Evolutionary conservation across 2,329 filamentous ascomycete species (phyloP).

Genomic region (Fusarium fujikuroi): DNA sequence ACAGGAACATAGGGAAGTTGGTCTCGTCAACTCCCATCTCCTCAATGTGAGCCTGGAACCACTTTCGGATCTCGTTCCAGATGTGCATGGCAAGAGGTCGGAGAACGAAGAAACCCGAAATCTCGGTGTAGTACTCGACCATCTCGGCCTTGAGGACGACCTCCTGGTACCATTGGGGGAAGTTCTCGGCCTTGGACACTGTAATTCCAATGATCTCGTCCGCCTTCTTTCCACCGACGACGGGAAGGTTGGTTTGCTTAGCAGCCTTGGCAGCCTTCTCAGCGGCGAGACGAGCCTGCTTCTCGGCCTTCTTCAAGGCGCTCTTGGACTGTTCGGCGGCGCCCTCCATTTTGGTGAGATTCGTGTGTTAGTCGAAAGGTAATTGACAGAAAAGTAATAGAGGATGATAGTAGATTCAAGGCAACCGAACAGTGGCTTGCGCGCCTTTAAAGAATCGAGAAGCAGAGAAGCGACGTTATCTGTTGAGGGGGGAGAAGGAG

Average conservation of each 20-base stretch:
- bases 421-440: conserved; percentile 23
- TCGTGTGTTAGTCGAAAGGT: conserved; percentile 15
- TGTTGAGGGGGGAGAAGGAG: conserved; percentile 23
- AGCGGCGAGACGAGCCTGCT: conserved; percentile 69
- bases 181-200: conserved; percentile 84
- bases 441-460: conserved; percentile 29
- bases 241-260: conserved; percentile 61
- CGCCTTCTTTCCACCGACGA: conserved; percentile 68
- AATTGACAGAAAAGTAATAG: neutral
- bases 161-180: conserved; percentile 97
- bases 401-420: conserved; percentile 4
- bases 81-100: conserved; percentile 76
- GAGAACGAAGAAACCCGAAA: conserved; percentile 96
- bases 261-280: conserved; percentile 72
- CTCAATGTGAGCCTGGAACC: conserved; percentile 82
- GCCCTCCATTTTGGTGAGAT: conserved; percentile 47
- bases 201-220: conserved; percentile 88
- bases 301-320: conserved; percentile 73
- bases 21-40: conserved; percentile 92
- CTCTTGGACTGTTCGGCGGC: conserved; percentile 64
- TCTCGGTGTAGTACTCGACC: conserved; percentile 94
- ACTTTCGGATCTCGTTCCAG: conserved; percentile 73
- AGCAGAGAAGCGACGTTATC: conserved; percentile 28
- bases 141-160: conserved; percentile 96
- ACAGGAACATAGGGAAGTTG: conserved; percentile 97